Conservation (phyloP, 2,329 filamentous ascomycete genomes). For the Scedosporium minutisporum region DNA sequence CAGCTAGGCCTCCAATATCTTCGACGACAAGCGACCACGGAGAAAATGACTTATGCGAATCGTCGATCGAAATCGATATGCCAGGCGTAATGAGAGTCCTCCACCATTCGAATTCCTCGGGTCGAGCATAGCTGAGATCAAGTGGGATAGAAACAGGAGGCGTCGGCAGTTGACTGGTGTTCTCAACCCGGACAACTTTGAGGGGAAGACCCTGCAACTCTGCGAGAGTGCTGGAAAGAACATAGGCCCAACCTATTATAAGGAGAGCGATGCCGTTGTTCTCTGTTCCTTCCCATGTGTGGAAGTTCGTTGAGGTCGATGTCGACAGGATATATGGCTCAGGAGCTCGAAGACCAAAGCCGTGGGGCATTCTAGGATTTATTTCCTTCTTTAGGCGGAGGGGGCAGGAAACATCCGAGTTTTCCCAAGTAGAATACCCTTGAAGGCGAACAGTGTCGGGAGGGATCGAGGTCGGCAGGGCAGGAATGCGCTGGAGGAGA, state of each 20-base stretch:
- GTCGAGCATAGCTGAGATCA: background rate
- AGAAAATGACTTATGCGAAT: background rate
- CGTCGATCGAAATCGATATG: background rate
- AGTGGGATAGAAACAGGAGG: background rate
- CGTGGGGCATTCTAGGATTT: no score
- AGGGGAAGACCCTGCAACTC: background rate
- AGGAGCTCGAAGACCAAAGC: background rate
- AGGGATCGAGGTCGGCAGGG: background rate
- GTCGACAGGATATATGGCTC: background rate
- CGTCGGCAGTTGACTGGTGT: no score
- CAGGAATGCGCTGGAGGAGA: background rate
- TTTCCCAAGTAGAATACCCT: background rate
- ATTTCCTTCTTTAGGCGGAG: background rate
- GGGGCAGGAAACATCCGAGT: background rate
- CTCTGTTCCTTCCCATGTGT: background rate
- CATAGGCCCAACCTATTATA: background rate
- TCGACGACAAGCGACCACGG: background rate
- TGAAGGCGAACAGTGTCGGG: background rate
- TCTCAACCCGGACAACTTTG: background rate
- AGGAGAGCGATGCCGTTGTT: background rate
- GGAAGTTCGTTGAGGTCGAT: background rate
- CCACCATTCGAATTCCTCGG: background rate
- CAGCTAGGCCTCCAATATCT: background rate
- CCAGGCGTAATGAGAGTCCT: background rate
- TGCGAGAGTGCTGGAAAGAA: background rate